Evolutionary conservation across 106 monocot genomes (phyloP).

Genomic region (Platanthera guangdongensis): DNA sequence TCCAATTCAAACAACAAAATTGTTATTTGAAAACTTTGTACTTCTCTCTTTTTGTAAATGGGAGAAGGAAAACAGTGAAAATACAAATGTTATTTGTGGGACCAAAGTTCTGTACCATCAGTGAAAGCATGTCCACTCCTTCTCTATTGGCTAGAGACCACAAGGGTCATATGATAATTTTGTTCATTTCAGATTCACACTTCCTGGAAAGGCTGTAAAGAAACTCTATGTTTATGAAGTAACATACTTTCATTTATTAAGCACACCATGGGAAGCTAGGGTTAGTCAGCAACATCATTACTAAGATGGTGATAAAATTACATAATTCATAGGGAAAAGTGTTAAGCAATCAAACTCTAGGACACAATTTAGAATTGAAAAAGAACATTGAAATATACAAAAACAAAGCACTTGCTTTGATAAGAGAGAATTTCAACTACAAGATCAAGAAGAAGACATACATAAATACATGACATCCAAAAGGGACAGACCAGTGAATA

Average conservation of each 20-base stretch:
- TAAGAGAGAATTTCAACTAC: no score
- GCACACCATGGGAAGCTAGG: background rate
- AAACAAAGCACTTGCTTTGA: no score
- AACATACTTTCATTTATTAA: background rate
- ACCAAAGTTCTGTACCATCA: background rate
- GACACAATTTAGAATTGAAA: no score
- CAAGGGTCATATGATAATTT: background rate
- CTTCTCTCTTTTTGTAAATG: background rate
- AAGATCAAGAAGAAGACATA: no score
- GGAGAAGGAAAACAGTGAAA: background rate
- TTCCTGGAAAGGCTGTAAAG: background rate
- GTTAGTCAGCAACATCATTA: background rate
- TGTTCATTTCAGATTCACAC: background rate
- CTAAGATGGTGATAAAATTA: background rate
- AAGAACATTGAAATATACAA: no score
- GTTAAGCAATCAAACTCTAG: no score
- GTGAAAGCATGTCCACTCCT: background rate
- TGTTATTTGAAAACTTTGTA: background rate
- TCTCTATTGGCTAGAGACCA: background rate
- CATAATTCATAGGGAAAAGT: background rate
- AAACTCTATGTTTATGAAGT: background rate
- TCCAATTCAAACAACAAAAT: background rate
- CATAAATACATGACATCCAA: no score
- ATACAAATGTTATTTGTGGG: background rate
- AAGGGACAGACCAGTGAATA: no score